These are phyloP conservation scores for Penicillium parvum DNA, from an alignment of 495 filamentous ascomycete species.

Conservation along the genomic window DNA sequence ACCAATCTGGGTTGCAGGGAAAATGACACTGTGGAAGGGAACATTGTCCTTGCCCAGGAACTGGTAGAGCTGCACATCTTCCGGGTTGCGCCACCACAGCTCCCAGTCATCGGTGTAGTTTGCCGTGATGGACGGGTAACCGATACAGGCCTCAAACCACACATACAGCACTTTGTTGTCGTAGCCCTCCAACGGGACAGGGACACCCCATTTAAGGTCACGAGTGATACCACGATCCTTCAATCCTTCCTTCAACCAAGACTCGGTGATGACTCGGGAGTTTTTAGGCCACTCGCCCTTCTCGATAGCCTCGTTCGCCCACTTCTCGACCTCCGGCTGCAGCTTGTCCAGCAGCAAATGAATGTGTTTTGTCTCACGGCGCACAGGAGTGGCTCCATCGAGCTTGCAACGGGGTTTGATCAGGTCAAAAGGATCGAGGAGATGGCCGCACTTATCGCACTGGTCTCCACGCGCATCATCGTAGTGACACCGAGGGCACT, in stretches of 20 bases:
- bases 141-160: conserved; percentile 98
- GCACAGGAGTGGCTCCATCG: conserved; percentile 71
- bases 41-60: conserved; percentile 99
- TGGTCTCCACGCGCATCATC: conserved; percentile 79
- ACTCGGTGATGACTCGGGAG: conserved; percentile 62
- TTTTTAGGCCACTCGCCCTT: conserved; percentile 76
- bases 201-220: conserved; percentile 85
- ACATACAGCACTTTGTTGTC: conserved; percentile 90
- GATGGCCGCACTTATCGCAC: conserved; percentile 80
- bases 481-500: conserved; percentile 76
- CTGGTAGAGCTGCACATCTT: conserved; percentile 87
- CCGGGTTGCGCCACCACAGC: conserved; percentile 89
- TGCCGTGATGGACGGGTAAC: conserved; percentile 92
- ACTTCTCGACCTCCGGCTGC: conserved; percentile 66
- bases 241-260: conserved; percentile 78
- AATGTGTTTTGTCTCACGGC: conserved; percentile 66
- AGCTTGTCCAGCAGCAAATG: conserved; percentile 78
- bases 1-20: conserved; percentile 81
- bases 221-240: conserved; percentile 85
- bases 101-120: conserved; percentile 91
- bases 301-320: conserved; percentile 55
- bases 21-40: conserved; percentile 88
- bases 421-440: conserved; percentile 72
- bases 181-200: conserved; percentile 59
- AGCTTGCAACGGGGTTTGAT: conserved; percentile 67